Evolutionary conservation across 2,329 filamentous ascomycete genomes (phyloP), one percentile per base, ranked within the genome.

Genomic region (Juglanconis oblonga): DNA sequence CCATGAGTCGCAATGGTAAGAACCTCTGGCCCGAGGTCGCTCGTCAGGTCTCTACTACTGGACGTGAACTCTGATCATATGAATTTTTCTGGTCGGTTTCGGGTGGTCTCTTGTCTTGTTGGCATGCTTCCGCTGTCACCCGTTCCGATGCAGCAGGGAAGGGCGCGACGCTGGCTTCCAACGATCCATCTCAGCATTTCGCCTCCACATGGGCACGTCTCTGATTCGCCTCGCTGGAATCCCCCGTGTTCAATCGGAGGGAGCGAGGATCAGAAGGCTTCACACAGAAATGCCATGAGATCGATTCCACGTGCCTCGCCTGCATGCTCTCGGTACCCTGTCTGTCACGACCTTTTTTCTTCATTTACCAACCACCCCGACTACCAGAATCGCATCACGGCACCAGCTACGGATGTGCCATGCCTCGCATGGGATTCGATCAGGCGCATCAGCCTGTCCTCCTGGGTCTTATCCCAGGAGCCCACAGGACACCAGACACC

Each of bases 1-100:
- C 87, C 85, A 91, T 91, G 89, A 91, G 89, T 85, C 83, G 71
- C 45, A 79, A 82, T 73, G 88, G 84, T 88, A 89, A 91, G 88
- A 89, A 78, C 84, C 84, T 88, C 84, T 82, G 76, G 78, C 63
- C 79, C 74, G 87, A 86, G 83, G 84, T 79, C 88, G 82, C 89
- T 90, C 89, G 88, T 92, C 88, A 84, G 86, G 82, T 75, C 74
- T 76, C 76, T 75, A 75, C 80, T 81, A 79, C 88, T 87, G 89
- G 89, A 84, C 79, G 70, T 69, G 77, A 72, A 81, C 79, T 77
- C 74, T 80, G 82, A 81, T 78, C 80, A 74, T 55, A 57, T 64
- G 66, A 52, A 24, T 57, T 40, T 65, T 67, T 71, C 62, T 61
- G 63, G 60, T 48, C 38, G 67, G 63, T 65, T 64, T 66, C 64